These are phyloP conservation scores for Tricholoma sp. DNA, from an alignment of 768 basidiomycete genomes.

Conservation along the genomic window DNA sequence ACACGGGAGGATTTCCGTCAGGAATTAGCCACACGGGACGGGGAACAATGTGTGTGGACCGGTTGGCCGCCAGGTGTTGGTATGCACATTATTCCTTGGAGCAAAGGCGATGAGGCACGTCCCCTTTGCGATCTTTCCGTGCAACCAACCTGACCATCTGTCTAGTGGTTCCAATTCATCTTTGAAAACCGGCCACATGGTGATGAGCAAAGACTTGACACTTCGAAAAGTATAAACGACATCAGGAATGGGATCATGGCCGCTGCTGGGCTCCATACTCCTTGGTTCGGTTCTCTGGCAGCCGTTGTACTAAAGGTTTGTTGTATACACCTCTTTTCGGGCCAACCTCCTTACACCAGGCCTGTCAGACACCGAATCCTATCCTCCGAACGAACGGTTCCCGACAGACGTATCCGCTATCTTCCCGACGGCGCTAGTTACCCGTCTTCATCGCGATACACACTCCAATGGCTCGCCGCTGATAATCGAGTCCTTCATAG, in stretches of 20 bases:
- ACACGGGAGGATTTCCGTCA: too few relatives aligned
- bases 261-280: neutral
- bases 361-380: conserved; percentile 2
- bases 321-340: neutral
- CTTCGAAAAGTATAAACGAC: conserved; percentile 4
- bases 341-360: neutral
- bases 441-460: neutral
- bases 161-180: too few relatives aligned
- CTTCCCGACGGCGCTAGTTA: neutral
- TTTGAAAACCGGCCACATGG: neutral
- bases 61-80: too few relatives aligned
- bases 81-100: too few relatives aligned
- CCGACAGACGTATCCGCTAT: neutral
- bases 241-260: conserved; percentile 5
- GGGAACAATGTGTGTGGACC: too few relatives aligned
- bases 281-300: neutral
- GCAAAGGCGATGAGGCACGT: too few relatives aligned
- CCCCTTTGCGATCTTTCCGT: too few relatives aligned
- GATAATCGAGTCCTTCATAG: too few relatives aligned
- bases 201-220: too few relatives aligned
- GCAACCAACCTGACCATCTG: too few relatives aligned
- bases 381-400: conserved; percentile 5
- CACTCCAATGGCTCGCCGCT: conserved; percentile 5
- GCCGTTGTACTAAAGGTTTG: neutral
- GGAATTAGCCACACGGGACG: too few relatives aligned